Base-by-base conservation (phyloP, 495 filamentous ascomycete genomes). In the Aspergillus ostianus region DNA sequence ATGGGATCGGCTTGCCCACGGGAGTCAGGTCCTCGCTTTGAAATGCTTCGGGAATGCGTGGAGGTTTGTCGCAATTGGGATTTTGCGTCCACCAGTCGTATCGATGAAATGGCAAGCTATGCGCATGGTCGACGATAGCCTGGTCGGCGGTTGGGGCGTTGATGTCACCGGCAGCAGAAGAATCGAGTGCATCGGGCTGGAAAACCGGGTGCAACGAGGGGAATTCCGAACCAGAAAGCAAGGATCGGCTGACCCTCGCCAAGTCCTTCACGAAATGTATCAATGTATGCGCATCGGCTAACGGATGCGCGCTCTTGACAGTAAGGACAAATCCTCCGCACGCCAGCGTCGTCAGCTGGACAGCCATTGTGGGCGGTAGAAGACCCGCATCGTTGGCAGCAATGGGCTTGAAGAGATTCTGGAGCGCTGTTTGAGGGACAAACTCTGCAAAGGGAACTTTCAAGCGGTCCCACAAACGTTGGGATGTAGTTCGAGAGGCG, bases 241-340 rank as follows among this genome's bases (percentile, higher is more conserved):
- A 48, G 32, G 64, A 61, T 12, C 56, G 64, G 53, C 61, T 70
- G 18, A 67, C 67, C 8, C 29, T 57, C 18, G 76, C 72, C 79
- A 77, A 82, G 32, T 75, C 68, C 29, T 81, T 72, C 5, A 75
- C 68, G 30, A 85, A 84, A 18, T 70, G 60, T 13, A 75, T 64
- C n/a, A 85, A 56, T 1, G 76, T 49, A 27, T 75, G 65, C 3
- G 80, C 78, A 65, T 85, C 82, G 2, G 75, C 74, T 6, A 84
- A 63, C 17, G 73, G 72, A 62, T 85, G 82, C 0, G 76, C 69
- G 0, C 80, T 54, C 45, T 70, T 75, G 19, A 79, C 65, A 29
- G 73, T 69, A 6, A 84, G 46, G 2, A 72, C 73, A 45, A 72
- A 73, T 4, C 77, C 80, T 8, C 77, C 78, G 47, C 71, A 75